Conservation (phyloP, 208 protist genomes). For the Trypanosoma congolense region DNA sequence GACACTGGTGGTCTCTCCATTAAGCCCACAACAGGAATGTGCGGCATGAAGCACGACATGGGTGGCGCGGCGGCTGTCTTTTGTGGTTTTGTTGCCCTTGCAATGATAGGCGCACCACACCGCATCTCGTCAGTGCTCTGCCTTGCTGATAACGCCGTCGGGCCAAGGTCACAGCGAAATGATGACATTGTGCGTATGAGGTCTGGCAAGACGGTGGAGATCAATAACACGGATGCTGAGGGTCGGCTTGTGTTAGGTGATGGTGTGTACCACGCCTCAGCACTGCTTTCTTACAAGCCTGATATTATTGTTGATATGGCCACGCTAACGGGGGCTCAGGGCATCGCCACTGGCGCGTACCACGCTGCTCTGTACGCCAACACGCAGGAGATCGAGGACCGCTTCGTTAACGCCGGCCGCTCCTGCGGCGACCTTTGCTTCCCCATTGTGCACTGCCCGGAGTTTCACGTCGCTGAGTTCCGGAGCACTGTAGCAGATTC, state of each 20-base stretch:
- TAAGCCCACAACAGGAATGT: conserved; percentile 77
- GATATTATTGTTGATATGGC: conserved; percentile 87
- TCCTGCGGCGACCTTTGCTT: conserved; percentile 78
- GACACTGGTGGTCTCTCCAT: conserved; percentile 88
- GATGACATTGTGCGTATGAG: conserved; percentile 88
- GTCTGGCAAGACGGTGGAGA: conserved; percentile 84
- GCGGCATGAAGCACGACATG: conserved; percentile 91
- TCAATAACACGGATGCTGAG: conserved; percentile 93
- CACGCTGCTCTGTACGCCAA: conserved; percentile 84
- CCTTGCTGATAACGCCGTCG: conserved; percentile 89
- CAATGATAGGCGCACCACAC: conserved; percentile 32
- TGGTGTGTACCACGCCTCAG: conserved; percentile 83
- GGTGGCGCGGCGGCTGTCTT: conserved; percentile 85
- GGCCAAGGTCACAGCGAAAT: conserved; percentile 62
- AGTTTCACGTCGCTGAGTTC: conserved; percentile 79
- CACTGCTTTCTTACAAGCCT: conserved; percentile 71
- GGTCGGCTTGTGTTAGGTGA: conserved; percentile 89
- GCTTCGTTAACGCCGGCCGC: conserved; percentile 41
- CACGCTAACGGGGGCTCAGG: conserved; percentile 89
- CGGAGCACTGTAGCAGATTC: conserved; percentile 58
- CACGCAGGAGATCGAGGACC: conserved; percentile 56
- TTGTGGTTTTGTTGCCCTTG: conserved; percentile 63
- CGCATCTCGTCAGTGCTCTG: conserved; percentile 63
- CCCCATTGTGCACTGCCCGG: conserved; percentile 85
- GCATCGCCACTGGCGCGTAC: conserved; percentile 67